phyloP scores from a whole-genome alignment of 1,139 yeast species.

The Pichia sp. region DNA sequence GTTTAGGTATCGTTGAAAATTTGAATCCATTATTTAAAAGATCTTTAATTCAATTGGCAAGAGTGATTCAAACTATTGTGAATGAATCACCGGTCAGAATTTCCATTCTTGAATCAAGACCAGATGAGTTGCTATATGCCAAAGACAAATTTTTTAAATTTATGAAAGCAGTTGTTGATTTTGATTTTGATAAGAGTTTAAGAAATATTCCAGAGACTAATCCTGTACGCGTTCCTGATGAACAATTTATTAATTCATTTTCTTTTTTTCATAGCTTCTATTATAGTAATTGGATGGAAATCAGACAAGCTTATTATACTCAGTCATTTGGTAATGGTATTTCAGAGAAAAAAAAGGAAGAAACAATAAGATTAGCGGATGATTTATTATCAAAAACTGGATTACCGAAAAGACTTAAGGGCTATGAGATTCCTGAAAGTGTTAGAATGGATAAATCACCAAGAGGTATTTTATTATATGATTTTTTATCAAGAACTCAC shows the following conservation, averaged over 20 bases:
- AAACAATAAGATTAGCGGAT: constrained; percentile 28
- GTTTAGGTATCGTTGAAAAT: constrained; percentile 40
- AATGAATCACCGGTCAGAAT: constrained; percentile 64
- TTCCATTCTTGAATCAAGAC: constrained; percentile 43
- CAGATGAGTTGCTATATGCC: constrained; percentile 39
- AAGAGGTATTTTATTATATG: constrained; percentile 50
- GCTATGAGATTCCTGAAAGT: constrained; percentile 49
- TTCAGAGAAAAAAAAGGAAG: constrained; percentile 25
- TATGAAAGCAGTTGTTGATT: constrained; percentile 32
- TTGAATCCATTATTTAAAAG: constrained; percentile 48
- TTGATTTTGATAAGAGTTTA: constrained; percentile 10
- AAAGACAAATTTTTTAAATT: constrained; percentile 44
- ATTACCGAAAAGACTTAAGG: constrained; percentile 39
- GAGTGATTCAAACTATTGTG: constrained; percentile 81
- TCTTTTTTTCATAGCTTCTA: constrained; percentile 59
- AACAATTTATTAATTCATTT: constrained; percentile 14
- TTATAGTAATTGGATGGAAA: constrained; percentile 53
- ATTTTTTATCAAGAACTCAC: constrained; percentile 68
- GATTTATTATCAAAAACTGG: constrained; percentile 33
- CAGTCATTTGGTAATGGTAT: constrained; percentile 15
- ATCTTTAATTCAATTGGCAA: constrained; percentile 74
- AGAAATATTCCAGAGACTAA: constrained; percentile 5
- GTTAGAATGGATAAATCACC: constrained; percentile 41
- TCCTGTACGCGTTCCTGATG: background rate
- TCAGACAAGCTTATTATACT: constrained; percentile 34